phyloP scores from a whole-genome alignment of 163 green algal genomes.

The Botryococcus braunii region DNA sequence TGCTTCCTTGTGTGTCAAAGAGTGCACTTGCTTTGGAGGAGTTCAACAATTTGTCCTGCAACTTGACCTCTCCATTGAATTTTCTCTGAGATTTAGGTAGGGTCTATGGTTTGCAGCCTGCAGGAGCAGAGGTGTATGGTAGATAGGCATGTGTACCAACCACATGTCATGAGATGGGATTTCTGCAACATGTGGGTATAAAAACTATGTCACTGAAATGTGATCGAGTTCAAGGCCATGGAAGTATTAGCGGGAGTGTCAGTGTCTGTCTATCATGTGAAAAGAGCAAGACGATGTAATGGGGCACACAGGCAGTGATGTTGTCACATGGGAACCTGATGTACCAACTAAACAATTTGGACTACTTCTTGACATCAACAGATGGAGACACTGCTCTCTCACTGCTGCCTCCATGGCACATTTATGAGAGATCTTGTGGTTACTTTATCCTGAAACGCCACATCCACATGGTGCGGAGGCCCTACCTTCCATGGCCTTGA shows the following conservation, averaged over 20 bases:
- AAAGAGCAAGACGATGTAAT: not conserved
- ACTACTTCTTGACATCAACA: slow-evolving; percentile 42
- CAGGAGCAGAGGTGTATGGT: not conserved
- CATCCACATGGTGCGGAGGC: no score
- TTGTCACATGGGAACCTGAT: slow-evolving; percentile 74
- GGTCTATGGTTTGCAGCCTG: no score
- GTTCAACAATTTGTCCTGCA: no score
- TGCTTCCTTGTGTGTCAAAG: no score
- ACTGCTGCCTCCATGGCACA: slow-evolving; percentile 90
- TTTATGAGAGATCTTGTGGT: slow-evolving; percentile 74
- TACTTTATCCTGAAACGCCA: slow-evolving; percentile 77
- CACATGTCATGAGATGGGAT: not conserved
- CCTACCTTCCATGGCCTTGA: no score
- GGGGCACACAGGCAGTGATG: slow-evolving; percentile 46
- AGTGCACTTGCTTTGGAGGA: no score
- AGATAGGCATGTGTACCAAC: not conserved
- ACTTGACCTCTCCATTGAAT: no score
- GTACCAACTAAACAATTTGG: slow-evolving; percentile 73
- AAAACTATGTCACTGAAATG: not conserved
- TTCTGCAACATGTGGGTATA: not conserved
- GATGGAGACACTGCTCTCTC: slow-evolving; percentile 51
- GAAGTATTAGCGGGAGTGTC: no score
- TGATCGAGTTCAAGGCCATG: not conserved
- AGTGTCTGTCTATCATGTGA: no score
- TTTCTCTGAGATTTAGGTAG: no score